Percentiles rank a stretch among this genome's conserved stretches.
These are phyloP conservation scores for Calonectria multiphialidica DNA, from an alignment of 2,329 filamentous ascomycete species.

Conservation along the genomic window DNA sequence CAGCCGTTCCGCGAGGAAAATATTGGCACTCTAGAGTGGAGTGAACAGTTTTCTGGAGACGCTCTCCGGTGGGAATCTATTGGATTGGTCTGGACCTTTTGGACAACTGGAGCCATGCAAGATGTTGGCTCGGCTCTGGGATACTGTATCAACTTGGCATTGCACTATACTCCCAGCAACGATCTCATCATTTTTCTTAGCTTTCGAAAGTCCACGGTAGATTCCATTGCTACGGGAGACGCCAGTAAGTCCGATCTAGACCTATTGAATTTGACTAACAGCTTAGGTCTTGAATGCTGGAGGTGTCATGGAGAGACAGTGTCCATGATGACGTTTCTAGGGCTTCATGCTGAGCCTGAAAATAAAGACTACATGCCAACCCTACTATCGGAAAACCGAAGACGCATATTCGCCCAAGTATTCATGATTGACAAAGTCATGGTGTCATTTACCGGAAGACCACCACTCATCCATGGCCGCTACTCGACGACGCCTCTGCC, in stretches of 20 bases:
- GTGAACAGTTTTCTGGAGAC: conserved; percentile 51
- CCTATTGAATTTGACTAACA: neutral
- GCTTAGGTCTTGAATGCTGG: conserved; percentile 52
- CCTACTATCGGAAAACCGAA: conserved; percentile 48
- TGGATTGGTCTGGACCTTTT: conserved; percentile 50
- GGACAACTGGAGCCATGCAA: conserved; percentile 21
- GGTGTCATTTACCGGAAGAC: conserved; percentile 56
- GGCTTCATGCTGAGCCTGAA: conserved; percentile 46
- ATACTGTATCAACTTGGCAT: conserved; percentile 49
- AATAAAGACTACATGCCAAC: conserved; percentile 46
- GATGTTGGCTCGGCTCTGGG: conserved; percentile 30
- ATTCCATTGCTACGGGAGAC: conserved; percentile 55
- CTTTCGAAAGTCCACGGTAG: conserved; percentile 48
- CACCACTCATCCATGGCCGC: conserved; percentile 44
- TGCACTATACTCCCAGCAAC: conserved; percentile 47
- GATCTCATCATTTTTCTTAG: conserved; percentile 53
- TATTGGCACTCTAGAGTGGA: conserved; percentile 51
- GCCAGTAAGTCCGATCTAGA: conserved; percentile 47
- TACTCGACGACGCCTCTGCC: conserved; percentile 17
- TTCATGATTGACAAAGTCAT: conserved; percentile 52
- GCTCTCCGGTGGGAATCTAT: conserved; percentile 59
- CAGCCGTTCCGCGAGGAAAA: conserved; percentile 51
- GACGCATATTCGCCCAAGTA: conserved; percentile 48
- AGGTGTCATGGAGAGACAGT: conserved; percentile 52
- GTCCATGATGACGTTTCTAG: conserved; percentile 51